Base-by-base conservation (phyloP, 495 filamentous ascomycete genomes). In the Aspergillus ostianus region DNA sequence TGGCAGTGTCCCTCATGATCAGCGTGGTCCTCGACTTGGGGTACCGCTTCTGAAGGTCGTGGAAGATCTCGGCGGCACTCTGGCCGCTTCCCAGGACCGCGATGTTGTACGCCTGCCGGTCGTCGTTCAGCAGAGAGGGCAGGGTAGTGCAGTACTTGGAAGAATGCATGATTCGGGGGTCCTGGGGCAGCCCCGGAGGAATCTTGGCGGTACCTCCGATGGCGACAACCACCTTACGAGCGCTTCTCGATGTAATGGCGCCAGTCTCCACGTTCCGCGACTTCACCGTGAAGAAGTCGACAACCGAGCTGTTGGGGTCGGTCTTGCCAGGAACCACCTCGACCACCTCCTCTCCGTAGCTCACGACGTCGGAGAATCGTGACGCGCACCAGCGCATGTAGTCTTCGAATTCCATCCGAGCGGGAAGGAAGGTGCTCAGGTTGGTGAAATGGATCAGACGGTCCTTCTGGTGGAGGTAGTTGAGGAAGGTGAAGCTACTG, bases 31-130 rank as follows among this genome's bases (percentile, higher is more conserved):
- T 81, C n/a, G 88, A 85, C 67, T 91, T 91, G 12, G 90, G 90
- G 69, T 93, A 97, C 27, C 87, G 77, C n/a, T 77, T 80, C 63
- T 92, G 89, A 21, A 97, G 75, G 70, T 96, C 91, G 71, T 89
- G 87, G 78, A 93, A 98, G 59, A 97, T 96, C 78, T 98, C 93
- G 0, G 93, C 93, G 4, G 93, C 90, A 66, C 90, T 94, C 76
- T 98, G 94, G 8, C 93, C 93, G 51, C 86, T 88, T 15, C 93
- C 93, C 50, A 97, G 73, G 18, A 98, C 87, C 9, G 90, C 92
- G 58, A 98, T 85, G 19, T 85, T 84, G 67, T 89, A 90, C 2
- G 85, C 79, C 18, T 70, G 65, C 7, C 66, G 72, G 30, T 78
- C 71, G 56, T 93, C 82, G 32, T 68, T 74, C 23, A 95, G 75